Evolutionary conservation across 2,329 filamentous ascomycete genomes (phyloP), one percentile per base, ranked within the genome.

Genomic region (Escovopsis sp.): DNA sequence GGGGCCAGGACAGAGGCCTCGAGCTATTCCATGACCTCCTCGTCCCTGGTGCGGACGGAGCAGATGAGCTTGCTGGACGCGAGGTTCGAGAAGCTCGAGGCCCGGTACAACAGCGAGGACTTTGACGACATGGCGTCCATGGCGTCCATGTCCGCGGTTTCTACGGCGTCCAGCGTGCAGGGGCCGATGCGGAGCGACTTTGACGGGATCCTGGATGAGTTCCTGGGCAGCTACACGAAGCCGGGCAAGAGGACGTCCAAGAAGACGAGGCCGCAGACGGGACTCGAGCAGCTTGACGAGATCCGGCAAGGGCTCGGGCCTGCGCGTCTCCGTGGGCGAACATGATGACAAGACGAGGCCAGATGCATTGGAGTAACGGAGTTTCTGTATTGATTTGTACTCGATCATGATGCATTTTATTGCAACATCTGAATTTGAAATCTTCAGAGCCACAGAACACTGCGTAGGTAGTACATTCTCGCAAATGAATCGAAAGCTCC

Each of bases 121-220:
- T 57, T 66, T 23, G 67, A 70, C 45, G 68, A 70, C 41, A 64
- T 67, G 56, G 66, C 59, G 8, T 77, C 75, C 3, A 67, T 80
- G 54, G 80, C 77, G 11, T 77, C 75, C 4, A 67, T 80, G 54
- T 80, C 77, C 10, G 75, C 68, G 5, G 65, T 77, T 38, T 80
- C 77, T 10, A 71, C 72, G 4, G 70, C 73, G 42, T 85, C 81
- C 1, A 81, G 75, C 48, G 78, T 85, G 1, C 73, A 64, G 57
- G 82, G 80, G 0, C 73, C 80, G 9, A 66, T 85, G 33, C 70
- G 86, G 38, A 68, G 72, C 34, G 88, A 95, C 58, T 94, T 98
- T 61, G 81, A 94, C 57, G 75, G 70, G 47, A 86, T 96, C 57
- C 78, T 98, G 70, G 89, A 96, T 57, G 88, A 94, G 44, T 98